Evolutionary conservation across 2,329 filamentous ascomycete species (phyloP).

Genomic region (Pseudogymnoascus sp.): DNA sequence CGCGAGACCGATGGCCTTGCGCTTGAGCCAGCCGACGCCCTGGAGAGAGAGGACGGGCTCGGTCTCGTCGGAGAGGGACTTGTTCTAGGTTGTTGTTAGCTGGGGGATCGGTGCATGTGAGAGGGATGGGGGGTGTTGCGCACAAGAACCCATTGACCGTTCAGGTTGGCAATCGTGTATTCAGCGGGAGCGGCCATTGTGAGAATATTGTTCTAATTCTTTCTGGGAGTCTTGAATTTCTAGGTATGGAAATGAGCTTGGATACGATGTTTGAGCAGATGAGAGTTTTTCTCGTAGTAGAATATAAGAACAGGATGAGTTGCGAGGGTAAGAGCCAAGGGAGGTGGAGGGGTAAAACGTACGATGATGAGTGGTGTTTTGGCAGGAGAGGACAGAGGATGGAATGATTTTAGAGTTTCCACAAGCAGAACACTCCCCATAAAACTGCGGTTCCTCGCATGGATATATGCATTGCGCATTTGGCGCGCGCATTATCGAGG

Average conservation of each 20-base stretch:
- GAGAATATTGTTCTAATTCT: background rate
- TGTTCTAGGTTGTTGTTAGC: conserved; percentile 39
- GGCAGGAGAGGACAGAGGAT: background rate
- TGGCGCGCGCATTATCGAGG: background rate
- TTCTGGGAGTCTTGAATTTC: background rate
- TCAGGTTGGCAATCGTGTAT: conserved; percentile 42
- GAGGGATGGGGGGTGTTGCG: conserved; percentile 12
- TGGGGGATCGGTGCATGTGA: background rate
- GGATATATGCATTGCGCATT: background rate
- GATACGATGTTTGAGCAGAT: background rate
- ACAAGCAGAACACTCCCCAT: background rate
- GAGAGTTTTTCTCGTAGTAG: background rate
- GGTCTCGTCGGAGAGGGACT: conserved; percentile 47
- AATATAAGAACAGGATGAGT: background rate
- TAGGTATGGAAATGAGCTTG: background rate
- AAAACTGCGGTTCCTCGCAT: background rate
- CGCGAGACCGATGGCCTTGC: conserved; percentile 50
- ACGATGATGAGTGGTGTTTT: background rate
- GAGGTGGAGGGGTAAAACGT: background rate
- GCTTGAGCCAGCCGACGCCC: conserved; percentile 48
- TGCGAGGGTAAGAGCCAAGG: background rate
- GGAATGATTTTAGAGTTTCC: conserved; percentile 1
- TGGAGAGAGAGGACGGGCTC: conserved; percentile 51
- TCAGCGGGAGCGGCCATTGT: conserved; percentile 48
- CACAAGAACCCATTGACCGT: conserved; percentile 46